Base-by-base conservation (phyloP, 2,329 filamentous ascomycete genomes). In the Fusarium pseudograminearum region DNA sequence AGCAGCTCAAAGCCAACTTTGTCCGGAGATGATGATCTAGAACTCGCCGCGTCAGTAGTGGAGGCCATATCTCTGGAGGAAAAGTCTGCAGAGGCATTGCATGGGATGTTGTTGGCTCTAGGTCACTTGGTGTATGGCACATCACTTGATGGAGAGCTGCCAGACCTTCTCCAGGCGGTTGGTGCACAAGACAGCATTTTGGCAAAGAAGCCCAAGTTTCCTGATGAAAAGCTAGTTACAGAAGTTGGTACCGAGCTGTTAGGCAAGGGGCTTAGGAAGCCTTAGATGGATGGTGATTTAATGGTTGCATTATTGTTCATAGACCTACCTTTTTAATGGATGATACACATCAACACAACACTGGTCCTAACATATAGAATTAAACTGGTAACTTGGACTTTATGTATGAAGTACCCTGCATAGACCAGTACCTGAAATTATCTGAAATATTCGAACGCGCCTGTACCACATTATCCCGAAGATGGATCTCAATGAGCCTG, bases 11-110 rank as follows among this genome's bases (percentile, higher is more conserved):
- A 82, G 8, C 87, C 91, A 47, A 82, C 81, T 0, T 78, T 98
- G 5, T 83, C 88, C 0, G 91, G 93, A 38, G 87, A 85, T 4
- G 89, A 92, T 61, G 91, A 96, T 75, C 87, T 97, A 2, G 94
- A 97, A 78, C 82, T 98, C 7, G 89, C 91, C 1, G 94, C 94
- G 1, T 91, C 92, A 1, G 81, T 96, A 10, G 81, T 97, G 2
- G 94, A 98, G 79, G 91, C 92, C 3, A 87, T 90, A 45, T 76
- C 79, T 3, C 83, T 86, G 59, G 88, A 90, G 71, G 82, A 85
- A 33, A 79, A 82, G 36, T 89, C 95, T 1, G 81, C 77, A 14
- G 94, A 97, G 73, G 91, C 92, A 1, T 79, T 94, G 16, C 92
- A 91, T 74, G 93, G 93, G 1, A 88, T 94, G 78, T 74, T 97